Percentiles rank a stretch among this genome's conserved stretches.
Conservation (phyloP, 441 rosid species). For the Viola pubescens region DNA sequence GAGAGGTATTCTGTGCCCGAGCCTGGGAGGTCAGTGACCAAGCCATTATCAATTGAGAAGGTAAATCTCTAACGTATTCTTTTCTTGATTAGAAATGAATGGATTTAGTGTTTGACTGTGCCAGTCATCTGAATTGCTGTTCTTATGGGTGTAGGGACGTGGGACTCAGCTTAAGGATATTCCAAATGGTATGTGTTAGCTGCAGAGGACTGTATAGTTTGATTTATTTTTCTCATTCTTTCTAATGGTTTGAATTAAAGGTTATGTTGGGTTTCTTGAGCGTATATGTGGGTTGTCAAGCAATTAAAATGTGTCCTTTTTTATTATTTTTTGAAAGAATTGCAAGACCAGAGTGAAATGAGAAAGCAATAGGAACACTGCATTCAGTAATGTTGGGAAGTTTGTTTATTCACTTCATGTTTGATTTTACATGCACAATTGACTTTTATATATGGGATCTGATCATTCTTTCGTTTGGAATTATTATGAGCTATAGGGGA, state of each 20-base stretch:
- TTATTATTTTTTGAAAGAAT: background rate
- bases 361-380: too few species aligned
- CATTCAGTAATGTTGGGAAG: too few species aligned
- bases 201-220: background rate
- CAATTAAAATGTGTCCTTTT: too few species aligned
- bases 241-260: background rate
- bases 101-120: background rate
- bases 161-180: constrained; percentile 86
- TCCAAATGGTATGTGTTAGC: constrained; percentile 60
- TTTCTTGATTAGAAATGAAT: background rate
- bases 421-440: too few species aligned
- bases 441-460: too few species aligned
- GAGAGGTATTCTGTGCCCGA: constrained; percentile 75
- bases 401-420: too few species aligned
- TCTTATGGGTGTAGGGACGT: constrained; percentile 47
- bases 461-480: too few species aligned
- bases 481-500: too few species aligned
- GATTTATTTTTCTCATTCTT: background rate
- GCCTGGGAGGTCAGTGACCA: constrained; percentile 43
- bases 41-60: constrained; percentile 66
- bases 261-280: background rate
- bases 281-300: too few species aligned
- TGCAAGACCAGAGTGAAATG: too few species aligned
- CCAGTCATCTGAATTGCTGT: background rate
- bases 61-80: constrained; percentile 15